Evolutionary conservation across 2,329 filamentous ascomycete genomes (phyloP).

Genomic region (Nigrospora osmanthi): DNA sequence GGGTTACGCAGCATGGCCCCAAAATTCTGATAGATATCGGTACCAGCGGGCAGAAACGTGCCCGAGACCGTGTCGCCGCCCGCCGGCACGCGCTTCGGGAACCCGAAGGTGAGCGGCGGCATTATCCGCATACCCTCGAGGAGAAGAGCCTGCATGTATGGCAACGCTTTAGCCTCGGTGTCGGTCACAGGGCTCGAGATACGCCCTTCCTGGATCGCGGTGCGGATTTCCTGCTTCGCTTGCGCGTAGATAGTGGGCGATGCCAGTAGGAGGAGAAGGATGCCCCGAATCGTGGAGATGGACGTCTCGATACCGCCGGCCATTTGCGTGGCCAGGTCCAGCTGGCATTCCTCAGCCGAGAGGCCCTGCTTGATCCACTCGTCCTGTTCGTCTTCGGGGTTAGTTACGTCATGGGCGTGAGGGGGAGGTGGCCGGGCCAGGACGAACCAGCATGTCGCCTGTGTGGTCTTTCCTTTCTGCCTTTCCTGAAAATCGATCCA

Average conservation of each 20-base stretch:
- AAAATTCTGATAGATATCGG: constrained; percentile 3
- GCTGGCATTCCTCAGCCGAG: constrained; percentile 13
- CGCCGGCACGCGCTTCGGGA: constrained; percentile 7
- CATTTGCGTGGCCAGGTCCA: constrained; percentile 14
- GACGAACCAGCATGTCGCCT: constrained; percentile 14
- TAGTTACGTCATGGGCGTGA: too few species aligned
- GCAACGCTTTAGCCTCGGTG: constrained; percentile 7
- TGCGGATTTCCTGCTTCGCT: constrained; percentile 7
- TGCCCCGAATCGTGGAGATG: constrained; percentile 7
- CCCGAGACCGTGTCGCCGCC: constrained; percentile 6
- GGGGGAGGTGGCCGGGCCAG: too few species aligned
- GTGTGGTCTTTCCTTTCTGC: neutral
- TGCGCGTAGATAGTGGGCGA: constrained; percentile 7
- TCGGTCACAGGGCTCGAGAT: constrained; percentile 8
- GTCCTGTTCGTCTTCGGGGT: constrained; percentile 5
- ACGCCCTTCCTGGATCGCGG: constrained; percentile 4
- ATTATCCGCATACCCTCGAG: constrained; percentile 7
- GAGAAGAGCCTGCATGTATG: constrained; percentile 10
- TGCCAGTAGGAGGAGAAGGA: constrained; percentile 8
- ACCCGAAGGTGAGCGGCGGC: constrained; percentile 3
- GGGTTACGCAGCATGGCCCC: constrained; percentile 1
- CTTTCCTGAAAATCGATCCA: constrained; percentile 9
- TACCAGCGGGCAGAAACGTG: constrained; percentile 4
- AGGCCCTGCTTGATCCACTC: constrained; percentile 17
- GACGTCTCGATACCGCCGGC: constrained; percentile 10